Base-by-base conservation (phyloP, 768 basidiomycete species). In the Coprinopsis marcescibilis region DNA sequence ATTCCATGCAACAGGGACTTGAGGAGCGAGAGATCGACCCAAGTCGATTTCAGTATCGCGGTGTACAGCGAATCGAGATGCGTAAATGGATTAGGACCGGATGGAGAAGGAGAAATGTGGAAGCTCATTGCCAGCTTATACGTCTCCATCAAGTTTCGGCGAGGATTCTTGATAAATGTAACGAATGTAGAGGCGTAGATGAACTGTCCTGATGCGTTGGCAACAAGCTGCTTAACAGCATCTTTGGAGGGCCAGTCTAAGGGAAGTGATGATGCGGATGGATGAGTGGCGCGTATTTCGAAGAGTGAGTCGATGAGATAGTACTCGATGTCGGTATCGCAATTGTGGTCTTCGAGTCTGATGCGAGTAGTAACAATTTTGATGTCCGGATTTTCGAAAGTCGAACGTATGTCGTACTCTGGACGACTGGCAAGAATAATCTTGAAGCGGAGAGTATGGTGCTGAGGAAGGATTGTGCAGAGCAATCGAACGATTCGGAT, bases 341-440 rank as follows among this genome's bases (percentile, higher is more conserved):
- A 8, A 4, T 52, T 32, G 20, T 44, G 41, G 14, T 35, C 36
- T 4, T 37, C 27, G 2, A 52, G 43, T 20, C 33, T 12, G 17
- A 52, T 14, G 32, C 15, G 4, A 17, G 4, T 13, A 4, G 43
- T 32, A 3, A 34, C 7, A 8, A 32, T 15, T 2, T 25, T 17
- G 2, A 34, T 13, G 12, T 4, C 1, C 10, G 43, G 20, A 20
- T n/a, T 3, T 6, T 25, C 24, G 27, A 49, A 45, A 3, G 43
- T 10, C n/a, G 27, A 19, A 3, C 24, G 12, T 2, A 52, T 19
- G 33, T 48, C 37, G 29, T 21, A 13, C 20, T 48, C 47, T 1
- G 51, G 47, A 11, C 51, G 46, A 24, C 51, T 52, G 32, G 48
- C 47, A 14, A 52, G 6, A 12, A 34, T 23, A 10, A 45, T 21